Base-by-base conservation (phyloP, 371 early-diverging fungal genomes). In the Apophysomyces ossiformis region DNA sequence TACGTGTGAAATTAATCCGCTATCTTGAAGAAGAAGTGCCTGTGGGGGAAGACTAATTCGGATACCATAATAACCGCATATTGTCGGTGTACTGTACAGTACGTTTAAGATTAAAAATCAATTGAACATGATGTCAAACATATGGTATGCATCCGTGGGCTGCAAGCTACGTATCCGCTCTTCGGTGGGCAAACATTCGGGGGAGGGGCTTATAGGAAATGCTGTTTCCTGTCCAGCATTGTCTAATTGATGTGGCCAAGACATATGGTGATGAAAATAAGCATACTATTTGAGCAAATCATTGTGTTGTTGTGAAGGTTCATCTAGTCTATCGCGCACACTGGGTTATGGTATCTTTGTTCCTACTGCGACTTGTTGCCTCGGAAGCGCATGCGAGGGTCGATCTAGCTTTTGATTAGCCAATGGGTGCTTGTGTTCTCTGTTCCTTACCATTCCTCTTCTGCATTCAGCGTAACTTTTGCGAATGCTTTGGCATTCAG, bases 11-110 rank as follows among this genome's bases (percentile, higher is more conserved):
- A 69, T 76, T 98, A 35, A 78, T 96, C 57, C 90, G 92, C 65
- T 85, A 92, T 65, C 76, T 98, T 64, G 98, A 99, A 60, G 98
- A 99, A 76, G 95, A 97, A 70, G 95, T 96, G 7, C 98, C 98
- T 2, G 91, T 91, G 5, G 90, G 91, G 35, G 98, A 98, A 70
- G 97, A 97, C 67, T 97, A 87, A 70, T 50, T 50, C 54, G 9
- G 16, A 50, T 50, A 50, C 35, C 54, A 9, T 45, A n/a, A 18
- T 13, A 12, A 32, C 8, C 6, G 8, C 26, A 38, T 8, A 35
- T 58, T 8, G 12, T 15, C n/a, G 26, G 11, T 35, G 11, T 35
- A 26, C 32, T 35, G 11, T 35, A 26, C 32, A 26, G 32, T 26
- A 26, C 32, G 32, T 26, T 26, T 26, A 26, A 26, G 2, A 26